phyloP scores from a whole-genome alignment of 345 rosid species.

The Combretum micranthum region DNA sequence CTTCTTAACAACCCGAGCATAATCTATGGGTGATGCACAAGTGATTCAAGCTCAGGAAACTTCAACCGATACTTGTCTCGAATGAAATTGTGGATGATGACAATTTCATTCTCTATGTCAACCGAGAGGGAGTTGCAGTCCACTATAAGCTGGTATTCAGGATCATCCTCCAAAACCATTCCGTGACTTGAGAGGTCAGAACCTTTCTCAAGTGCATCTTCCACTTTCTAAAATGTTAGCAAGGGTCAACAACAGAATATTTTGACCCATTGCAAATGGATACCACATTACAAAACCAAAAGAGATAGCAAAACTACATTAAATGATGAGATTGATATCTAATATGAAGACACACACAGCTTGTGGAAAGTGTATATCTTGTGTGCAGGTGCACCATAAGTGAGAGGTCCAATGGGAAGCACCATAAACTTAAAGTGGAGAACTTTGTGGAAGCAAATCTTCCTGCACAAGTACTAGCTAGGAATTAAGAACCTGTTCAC shows the following conservation, averaged over 20 bases:
- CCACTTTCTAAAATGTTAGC: constrained; percentile 56
- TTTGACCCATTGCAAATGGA: not conserved
- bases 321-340: too few relatives aligned
- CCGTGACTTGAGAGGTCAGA: constrained; percentile 51
- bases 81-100: constrained; percentile 80
- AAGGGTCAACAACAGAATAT: constrained; percentile 4
- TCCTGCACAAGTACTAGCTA: too few relatives aligned
- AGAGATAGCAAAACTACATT: not conserved
- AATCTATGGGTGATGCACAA: constrained; percentile 92
- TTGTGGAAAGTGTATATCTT: too few relatives aligned
- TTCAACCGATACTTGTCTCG: constrained; percentile 81
- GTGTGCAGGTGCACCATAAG: too few relatives aligned
- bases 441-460: too few relatives aligned
- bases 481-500: too few relatives aligned
- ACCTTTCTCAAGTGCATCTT: constrained; percentile 63
- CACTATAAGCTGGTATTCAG: constrained; percentile 86
- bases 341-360: too few relatives aligned
- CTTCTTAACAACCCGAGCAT: constrained; percentile 87
- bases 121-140: constrained; percentile 83
- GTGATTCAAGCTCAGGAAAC: constrained; percentile 90
- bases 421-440: too few relatives aligned
- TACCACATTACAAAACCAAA: not conserved
- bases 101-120: constrained; percentile 85
- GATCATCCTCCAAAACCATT: constrained; percentile 83
- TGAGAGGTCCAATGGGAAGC: too few relatives aligned